Base-by-base conservation (phyloP, 2,329 filamentous ascomycete genomes). In the Curvularia sp. region DNA sequence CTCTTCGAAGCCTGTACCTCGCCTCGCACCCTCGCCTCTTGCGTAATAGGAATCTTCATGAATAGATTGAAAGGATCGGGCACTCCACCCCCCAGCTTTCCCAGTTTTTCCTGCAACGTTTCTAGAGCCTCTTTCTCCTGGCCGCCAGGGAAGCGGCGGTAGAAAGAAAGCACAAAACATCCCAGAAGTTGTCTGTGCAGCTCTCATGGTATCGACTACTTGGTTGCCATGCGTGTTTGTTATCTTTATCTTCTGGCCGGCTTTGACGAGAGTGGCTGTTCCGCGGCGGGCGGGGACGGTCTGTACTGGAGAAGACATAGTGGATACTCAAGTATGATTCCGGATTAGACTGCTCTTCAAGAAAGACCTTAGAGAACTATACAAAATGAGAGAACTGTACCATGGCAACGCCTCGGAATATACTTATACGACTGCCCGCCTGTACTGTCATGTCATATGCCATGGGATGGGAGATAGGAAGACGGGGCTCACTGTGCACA, bases 171-270 rank as follows among this genome's bases (percentile, higher is more conserved):
- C 66, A 34, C 3, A 76, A 27, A 5, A 72, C 72, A 39, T 75
- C 70, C 67, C 74, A 76, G 52, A 70, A 74, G 21, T 76, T 76
- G 47, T 76, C 73, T n/a, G 74, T 74, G 34, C 74, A 77, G n/a
- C 61, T 68, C 28, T 75, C 73, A 32, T 77, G 74, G 34, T 82
- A 63, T 83, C 81, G 39, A 83, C 73, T 19, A 83, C 81, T 69
- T 83, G 81, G 50, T 80, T 80, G 50, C 81, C 81, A 55, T 78
- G 68, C 1, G 80, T 81, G 67, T 83, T 83, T 65, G 75, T 78
- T 55, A 83, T 75, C 55, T 78, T 81, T 60, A 83, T 73, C 38
- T 71, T 75, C 59, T 82, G 79, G 30, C 73, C 72, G 5, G 64
- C 53, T 18, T 63, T 63, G 42, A 82, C 65, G 15, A 70, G 49